Percentiles rank a stretch among this genome's conserved stretches.
These are phyloP conservation scores for Cladosporium velox DNA, from an alignment of 2,329 filamentous ascomycete genomes.

Conservation along the genomic window DNA sequence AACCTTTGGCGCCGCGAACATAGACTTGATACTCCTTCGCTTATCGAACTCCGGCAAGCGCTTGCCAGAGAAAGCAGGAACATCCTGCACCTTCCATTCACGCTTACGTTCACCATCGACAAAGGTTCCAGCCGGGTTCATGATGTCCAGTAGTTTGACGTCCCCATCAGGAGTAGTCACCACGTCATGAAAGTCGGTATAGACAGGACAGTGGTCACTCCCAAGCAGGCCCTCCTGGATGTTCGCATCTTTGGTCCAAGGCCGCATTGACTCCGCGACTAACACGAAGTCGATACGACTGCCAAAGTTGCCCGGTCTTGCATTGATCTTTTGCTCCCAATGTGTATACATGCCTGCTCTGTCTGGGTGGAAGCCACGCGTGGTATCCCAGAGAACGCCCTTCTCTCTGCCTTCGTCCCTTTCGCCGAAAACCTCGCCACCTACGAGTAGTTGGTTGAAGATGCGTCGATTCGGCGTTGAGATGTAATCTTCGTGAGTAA, in stretches of 20 bases:
- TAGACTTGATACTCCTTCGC: constrained; percentile 83
- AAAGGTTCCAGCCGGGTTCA: constrained; percentile 78
- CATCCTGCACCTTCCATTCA: constrained; percentile 66
- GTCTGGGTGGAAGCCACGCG: constrained; percentile 76
- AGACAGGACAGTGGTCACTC: constrained; percentile 96
- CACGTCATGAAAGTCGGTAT: constrained; percentile 67
- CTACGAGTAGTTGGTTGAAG: constrained; percentile 82
- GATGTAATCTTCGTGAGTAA: constrained; percentile 71
- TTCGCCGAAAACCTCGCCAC: constrained; percentile 66
- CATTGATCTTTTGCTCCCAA: constrained; percentile 93
- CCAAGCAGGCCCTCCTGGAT: constrained; percentile 94
- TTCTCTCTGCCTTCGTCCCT: constrained; percentile 69
- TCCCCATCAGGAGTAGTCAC: constrained; percentile 53
- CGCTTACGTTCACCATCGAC: constrained; percentile 63
- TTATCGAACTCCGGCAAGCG: constrained; percentile 86
- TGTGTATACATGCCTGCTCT: constrained; percentile 93
- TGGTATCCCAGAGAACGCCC: constrained; percentile 80
- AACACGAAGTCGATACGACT: constrained; percentile 92
- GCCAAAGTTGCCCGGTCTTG: constrained; percentile 92
- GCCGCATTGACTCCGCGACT: constrained; percentile 74
- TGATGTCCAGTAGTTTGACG: constrained; percentile 65
- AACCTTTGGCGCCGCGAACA: constrained; percentile 64
- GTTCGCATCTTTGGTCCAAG: constrained; percentile 77
- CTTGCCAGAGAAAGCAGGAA: constrained; percentile 75
- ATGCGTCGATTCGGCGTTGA: constrained; percentile 71